Base-by-base conservation (phyloP, 495 filamentous ascomycete genomes). In the Aspergillus egyptiacus region DNA sequence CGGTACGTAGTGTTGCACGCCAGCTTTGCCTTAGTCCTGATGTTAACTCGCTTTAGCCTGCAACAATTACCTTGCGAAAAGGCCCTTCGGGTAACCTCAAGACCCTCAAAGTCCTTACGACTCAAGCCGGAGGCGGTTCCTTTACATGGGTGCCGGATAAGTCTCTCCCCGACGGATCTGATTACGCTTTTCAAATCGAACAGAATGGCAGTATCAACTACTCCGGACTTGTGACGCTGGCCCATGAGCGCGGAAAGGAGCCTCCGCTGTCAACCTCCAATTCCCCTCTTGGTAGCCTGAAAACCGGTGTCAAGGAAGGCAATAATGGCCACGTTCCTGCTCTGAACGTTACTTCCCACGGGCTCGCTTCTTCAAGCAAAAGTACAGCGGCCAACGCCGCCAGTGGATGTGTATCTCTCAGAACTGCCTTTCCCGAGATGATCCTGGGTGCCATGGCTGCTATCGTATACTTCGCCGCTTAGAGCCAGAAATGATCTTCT, bases 131-230 rank as follows among this genome's bases (percentile, higher is more conserved):
- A 34, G 66, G 64, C 15, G 68, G 61, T 27, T 60, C 57, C 19
- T 74, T 59, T 54, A 71, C 65, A 51, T 78, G 71, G 68, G 65
- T 60, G 1, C 68, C 70, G 13, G 60, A 63, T 15, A 53, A 47
- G 22, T 59, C 58, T 14, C 55, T 77, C 24, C 61, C 64, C n/a
- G 53, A 63, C 23, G 68, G 59, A 14, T 25, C 62, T 6, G 62
- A 69, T 54, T 78, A 78, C 46, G 73, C 75, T 15, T 64, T 77
- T 37, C 60, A 73, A 48, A 71, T 78, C 56, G 48, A 50, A 13
- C 75, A 77, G 49, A 62, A 56, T 31, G 64, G 59, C 10, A 31
- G 67, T 3, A 50, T 61, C 19, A 78, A 78, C 50, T 78, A 75
- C 50, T 69, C 73, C n/a, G 72, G 65, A 5, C 63, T 67, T 18